phyloP scores from a whole-genome alignment of 495 filamentous ascomycete species.

The Lophiostoma macrostomum region DNA sequence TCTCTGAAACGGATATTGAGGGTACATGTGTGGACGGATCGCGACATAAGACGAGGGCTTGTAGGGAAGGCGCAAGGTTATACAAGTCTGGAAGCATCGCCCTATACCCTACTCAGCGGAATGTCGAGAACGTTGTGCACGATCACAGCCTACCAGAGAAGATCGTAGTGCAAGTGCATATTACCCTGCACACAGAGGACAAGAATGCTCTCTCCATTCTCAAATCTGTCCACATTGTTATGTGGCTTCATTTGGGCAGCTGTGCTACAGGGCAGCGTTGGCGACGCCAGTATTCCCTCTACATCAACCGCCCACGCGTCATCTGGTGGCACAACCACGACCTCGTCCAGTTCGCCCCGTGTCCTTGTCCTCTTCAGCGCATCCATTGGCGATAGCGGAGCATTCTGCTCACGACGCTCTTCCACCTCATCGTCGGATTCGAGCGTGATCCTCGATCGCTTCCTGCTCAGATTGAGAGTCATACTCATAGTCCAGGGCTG shows the following conservation, averaged over 20 bases:
- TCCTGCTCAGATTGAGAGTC: slow-evolving; percentile 20
- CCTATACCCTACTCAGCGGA: slow-evolving; percentile 4
- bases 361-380: slow-evolving; percentile 23
- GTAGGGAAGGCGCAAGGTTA: slow-evolving; percentile 18
- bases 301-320: slow-evolving; percentile 31
- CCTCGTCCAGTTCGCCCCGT: slow-evolving; percentile 21
- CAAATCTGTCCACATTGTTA: slow-evolving; percentile 23
- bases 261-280: slow-evolving; percentile 2
- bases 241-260: slow-evolving; percentile 8
- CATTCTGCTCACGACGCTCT: not conserved
- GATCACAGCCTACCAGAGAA: slow-evolving; percentile 23
- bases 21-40: slow-evolving; percentile 27
- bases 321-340: slow-evolving; percentile 14
- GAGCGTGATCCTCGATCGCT: slow-evolving; percentile 17
- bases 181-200: slow-evolving; percentile 31
- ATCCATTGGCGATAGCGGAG: slow-evolving; percentile 4
- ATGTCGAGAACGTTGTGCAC: not conserved
- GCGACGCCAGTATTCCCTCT: slow-evolving; percentile 24
- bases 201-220: slow-evolving; percentile 5
- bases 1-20: slow-evolving; percentile 10
- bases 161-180: slow-evolving; percentile 29
- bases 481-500: slow-evolving; percentile 23
- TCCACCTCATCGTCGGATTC: slow-evolving; percentile 18
- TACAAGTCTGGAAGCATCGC: slow-evolving; percentile 21
- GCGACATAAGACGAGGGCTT: slow-evolving; percentile 32